These are phyloP conservation scores for Fraxinus excelsior DNA, from an alignment of 257 asterid genomes.

Conservation along the genomic window DNA sequence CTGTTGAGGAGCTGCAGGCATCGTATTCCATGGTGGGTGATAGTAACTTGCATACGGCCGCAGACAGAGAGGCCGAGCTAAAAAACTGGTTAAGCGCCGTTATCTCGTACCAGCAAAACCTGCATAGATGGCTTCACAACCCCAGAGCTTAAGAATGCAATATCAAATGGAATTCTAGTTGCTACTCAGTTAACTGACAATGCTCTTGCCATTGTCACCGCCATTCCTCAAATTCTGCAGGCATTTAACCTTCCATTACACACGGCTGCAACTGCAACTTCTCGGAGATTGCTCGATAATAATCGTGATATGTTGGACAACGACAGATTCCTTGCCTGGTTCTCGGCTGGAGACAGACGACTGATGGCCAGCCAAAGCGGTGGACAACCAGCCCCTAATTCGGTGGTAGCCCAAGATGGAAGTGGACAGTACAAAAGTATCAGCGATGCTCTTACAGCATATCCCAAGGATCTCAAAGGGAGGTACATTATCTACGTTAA, in stretches of 20 bases:
- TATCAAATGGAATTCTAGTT: constrained; percentile 26
- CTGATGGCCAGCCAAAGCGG: constrained; percentile 28
- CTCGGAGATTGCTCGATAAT: too few relatives aligned
- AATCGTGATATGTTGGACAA: too few relatives aligned
- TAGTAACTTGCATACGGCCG: constrained; percentile 21
- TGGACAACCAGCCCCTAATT: constrained; percentile 29
- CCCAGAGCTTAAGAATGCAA: constrained; percentile 24
- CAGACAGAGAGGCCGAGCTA: constrained; percentile 36
- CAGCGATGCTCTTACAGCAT: constrained; percentile 32
- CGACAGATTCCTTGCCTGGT: constrained; percentile 30
- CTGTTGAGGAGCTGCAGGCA: constrained; percentile 49
- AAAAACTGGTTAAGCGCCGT: constrained; percentile 56
- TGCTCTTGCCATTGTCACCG: constrained; percentile 41
- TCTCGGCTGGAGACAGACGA: constrained; percentile 37
- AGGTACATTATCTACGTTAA: constrained; percentile 41
- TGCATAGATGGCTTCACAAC: constrained; percentile 48
- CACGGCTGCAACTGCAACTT: too few relatives aligned
- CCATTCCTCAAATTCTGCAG: constrained; percentile 27
- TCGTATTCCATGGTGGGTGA: constrained; percentile 37
- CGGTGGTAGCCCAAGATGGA: constrained; percentile 48
- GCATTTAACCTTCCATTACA: too few relatives aligned
- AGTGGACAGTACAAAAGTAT: constrained; percentile 40
- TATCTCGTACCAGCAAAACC: constrained; percentile 42
- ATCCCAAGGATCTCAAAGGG: constrained; percentile 38
- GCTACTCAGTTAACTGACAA: constrained; percentile 45